Conservation (phyloP, 805 yeast genomes). For the Yarrowia keelungensis region DNA sequence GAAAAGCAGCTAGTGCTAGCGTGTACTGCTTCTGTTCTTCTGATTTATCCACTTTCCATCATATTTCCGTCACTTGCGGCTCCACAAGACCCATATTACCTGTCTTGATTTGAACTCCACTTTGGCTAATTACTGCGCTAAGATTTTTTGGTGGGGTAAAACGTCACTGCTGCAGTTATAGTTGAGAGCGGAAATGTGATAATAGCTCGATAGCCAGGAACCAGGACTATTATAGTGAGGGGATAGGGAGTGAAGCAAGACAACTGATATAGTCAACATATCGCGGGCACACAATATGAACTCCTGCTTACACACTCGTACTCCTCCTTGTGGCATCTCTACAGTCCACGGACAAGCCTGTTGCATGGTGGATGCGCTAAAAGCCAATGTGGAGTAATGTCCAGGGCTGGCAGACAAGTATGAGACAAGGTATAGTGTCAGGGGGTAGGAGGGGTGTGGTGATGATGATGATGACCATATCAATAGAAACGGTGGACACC, state of each 20-base stretch:
- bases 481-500: too few species aligned
- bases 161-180: conserved; percentile 13
- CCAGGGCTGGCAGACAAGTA: conserved; percentile 21
- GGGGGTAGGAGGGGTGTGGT: conserved; percentile 5
- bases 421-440: conserved; percentile 18
- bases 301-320: too few species aligned
- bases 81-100: too few species aligned
- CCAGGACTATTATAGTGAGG: neutral
- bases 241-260: too few species aligned
- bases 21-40: too few species aligned
- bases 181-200: conserved; percentile 13
- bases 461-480: neutral
- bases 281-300: too few species aligned
- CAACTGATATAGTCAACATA: too few species aligned
- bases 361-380: conserved; percentile 20
- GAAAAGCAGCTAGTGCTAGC: too few species aligned
- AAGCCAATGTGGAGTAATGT: conserved; percentile 19
- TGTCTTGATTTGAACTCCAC: too few species aligned
- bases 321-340: too few species aligned
- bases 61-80: too few species aligned
- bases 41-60: too few species aligned
- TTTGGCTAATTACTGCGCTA: neutral
- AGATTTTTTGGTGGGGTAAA: conserved; percentile 18
- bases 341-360: conserved; percentile 7
- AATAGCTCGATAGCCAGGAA: conserved; percentile 4